Evolutionary conservation across 495 filamentous ascomycete species (phyloP).

Genomic region (Bryoglossum gracile): DNA sequence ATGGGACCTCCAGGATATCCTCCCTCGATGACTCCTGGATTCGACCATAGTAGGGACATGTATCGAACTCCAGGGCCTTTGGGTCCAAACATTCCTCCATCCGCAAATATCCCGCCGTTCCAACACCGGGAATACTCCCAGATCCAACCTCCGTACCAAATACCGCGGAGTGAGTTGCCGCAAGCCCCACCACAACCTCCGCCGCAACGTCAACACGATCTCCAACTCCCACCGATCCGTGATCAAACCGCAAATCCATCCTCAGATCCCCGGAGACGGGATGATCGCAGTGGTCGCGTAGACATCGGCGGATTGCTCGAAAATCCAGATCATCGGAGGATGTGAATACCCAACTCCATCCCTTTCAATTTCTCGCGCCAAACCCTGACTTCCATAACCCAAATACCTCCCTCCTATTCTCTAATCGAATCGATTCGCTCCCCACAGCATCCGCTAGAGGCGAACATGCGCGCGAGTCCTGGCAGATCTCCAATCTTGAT

Average conservation of each 20-base stretch:
- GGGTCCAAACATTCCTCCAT: slow-evolving; percentile 2
- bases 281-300: slow-evolving; percentile 40
- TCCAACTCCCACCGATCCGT: slow-evolving; percentile 46
- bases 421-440: too few species aligned
- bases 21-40: slow-evolving; percentile 9
- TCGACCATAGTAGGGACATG: slow-evolving; percentile 11
- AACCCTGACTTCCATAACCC: too few species aligned
- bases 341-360: too few species aligned
- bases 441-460: neutral
- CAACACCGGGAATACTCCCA: slow-evolving; percentile 31
- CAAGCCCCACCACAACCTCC: slow-evolving; percentile 27
- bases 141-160: slow-evolving; percentile 34
- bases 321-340: slow-evolving; percentile 23
- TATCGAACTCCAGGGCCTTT: slow-evolving; percentile 15
- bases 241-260: slow-evolving; percentile 32
- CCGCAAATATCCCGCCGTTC: slow-evolving; percentile 13
- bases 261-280: slow-evolving; percentile 33
- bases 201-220: slow-evolving; percentile 31
- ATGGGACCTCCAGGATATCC: slow-evolving; percentile 35
- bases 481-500: neutral
- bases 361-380: too few species aligned
- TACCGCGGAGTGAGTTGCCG: slow-evolving; percentile 38
- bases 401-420: too few species aligned
- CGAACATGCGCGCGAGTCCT: neutral
- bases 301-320: slow-evolving; percentile 50